phyloP scores from a whole-genome alignment of 768 basidiomycete genomes.

The Lactarius vividus region DNA sequence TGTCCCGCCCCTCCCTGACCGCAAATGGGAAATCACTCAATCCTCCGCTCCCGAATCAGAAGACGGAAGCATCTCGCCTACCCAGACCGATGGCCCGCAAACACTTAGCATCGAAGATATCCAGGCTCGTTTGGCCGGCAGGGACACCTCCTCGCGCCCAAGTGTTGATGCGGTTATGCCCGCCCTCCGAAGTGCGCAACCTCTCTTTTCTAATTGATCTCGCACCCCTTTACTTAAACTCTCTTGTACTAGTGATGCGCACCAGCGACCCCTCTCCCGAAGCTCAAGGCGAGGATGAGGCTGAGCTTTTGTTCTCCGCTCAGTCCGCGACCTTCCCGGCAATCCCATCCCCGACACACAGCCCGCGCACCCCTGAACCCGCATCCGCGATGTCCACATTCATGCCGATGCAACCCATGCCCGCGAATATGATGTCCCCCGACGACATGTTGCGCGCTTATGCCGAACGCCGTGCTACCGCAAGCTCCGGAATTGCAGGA shows the following conservation, averaged over 20 bases:
- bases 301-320: slow-evolving; percentile 46
- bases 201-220: slow-evolving; percentile 11
- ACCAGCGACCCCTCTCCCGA: slow-evolving; percentile 40
- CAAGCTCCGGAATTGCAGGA: slow-evolving; percentile 31
- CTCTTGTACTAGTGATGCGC: slow-evolving; percentile 61
- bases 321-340: slow-evolving; percentile 30
- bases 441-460: slow-evolving; percentile 79
- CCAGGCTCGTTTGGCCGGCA: slow-evolving; percentile 46
- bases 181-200: slow-evolving; percentile 59
- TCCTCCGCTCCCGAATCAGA: slow-evolving; percentile 10
- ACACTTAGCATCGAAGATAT: slow-evolving; percentile 62
- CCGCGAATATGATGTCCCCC: slow-evolving; percentile 50
- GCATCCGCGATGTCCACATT: slow-evolving; percentile 38
- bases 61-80: slow-evolving; percentile 41
- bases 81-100: slow-evolving; percentile 42
- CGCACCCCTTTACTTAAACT: slow-evolving; percentile 11
- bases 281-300: slow-evolving; percentile 32
- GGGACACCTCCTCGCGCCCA: slow-evolving; percentile 36
- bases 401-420: slow-evolving; percentile 44
- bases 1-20: slow-evolving; percentile 43
- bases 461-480: slow-evolving; percentile 46
- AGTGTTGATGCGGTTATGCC: slow-evolving; percentile 62
- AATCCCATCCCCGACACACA: slow-evolving; percentile 37
- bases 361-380: slow-evolving; percentile 29
- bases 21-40: slow-evolving; percentile 30